Conservation (phyloP, 1,284 basidiomycete genomes). For the Puccinia triticina region DNA sequence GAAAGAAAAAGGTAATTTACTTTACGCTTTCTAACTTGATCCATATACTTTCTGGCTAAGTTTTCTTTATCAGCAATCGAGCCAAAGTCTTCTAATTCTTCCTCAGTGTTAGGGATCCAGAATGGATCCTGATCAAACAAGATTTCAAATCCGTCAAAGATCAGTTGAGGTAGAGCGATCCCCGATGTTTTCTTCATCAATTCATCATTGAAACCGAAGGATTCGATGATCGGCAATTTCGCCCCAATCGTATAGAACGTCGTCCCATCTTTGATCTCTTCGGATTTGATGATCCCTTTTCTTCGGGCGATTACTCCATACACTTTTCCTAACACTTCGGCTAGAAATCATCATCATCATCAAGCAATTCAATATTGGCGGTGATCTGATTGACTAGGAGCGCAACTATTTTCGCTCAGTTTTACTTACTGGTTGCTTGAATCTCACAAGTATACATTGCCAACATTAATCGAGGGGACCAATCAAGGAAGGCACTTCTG, state of each 20-base stretch:
- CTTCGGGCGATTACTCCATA: conserved; percentile 91
- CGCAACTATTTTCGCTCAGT: too few relatives aligned
- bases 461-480: conserved; percentile 94
- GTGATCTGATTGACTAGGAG: neutral
- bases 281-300: conserved; percentile 85
- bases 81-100: conserved; percentile 94
- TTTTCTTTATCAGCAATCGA: conserved; percentile 93
- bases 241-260: conserved; percentile 90
- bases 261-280: conserved; percentile 99
- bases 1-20: conserved; percentile 46
- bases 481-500: conserved; percentile 84
- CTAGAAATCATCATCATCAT: conserved; percentile 63
- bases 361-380: neutral
- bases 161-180: conserved; percentile 91
- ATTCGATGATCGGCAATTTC: conserved; percentile 91
- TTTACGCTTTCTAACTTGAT: conserved; percentile 83
- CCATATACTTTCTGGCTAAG: conserved; percentile 92
- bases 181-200: conserved; percentile 95
- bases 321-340: conserved; percentile 95
- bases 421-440: conserved; percentile 82
- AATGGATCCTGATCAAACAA: conserved; percentile 86
- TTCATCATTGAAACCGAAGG: conserved; percentile 96
- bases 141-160: conserved; percentile 73
- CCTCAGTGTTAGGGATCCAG: conserved; percentile 98
- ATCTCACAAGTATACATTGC: conserved; percentile 99